Conservation (phyloP, 306 rosid genomes). For the Citrullus mucosospermus region DNA sequence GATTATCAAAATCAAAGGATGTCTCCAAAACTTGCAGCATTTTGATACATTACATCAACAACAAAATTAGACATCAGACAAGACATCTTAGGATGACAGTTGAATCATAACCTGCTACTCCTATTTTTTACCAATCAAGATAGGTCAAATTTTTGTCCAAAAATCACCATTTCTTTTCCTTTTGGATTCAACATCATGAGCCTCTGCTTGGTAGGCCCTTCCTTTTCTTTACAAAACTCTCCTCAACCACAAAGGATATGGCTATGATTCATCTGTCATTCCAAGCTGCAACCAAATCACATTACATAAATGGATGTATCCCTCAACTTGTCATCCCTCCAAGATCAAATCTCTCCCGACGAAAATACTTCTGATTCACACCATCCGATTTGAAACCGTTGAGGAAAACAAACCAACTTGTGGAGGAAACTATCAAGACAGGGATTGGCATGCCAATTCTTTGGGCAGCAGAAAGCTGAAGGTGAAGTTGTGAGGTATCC, state of each 20-base stretch:
- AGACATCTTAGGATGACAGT: slow-evolving; percentile 12
- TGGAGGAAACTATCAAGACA: background rate
- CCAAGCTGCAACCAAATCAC: slow-evolving; percentile 5
- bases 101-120: slow-evolving; percentile 14
- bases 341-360: background rate
- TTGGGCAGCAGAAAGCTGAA: slow-evolving; percentile 67
- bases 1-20: background rate
- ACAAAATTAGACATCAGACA: background rate
- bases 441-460: slow-evolving; percentile 52
- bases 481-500: slow-evolving; percentile 64
- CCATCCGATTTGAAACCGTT: background rate
- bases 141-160: background rate
- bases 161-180: background rate
- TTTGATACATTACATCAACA: background rate
- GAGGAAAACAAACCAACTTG: background rate
- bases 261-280: slow-evolving; percentile 24
- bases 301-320: background rate
- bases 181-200: background rate
- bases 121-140: background rate
- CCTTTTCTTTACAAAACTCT: background rate
- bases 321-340: background rate
- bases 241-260: background rate
- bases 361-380: background rate
- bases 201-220: background rate
- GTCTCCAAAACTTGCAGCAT: background rate